These are phyloP conservation scores for Eucalyptus paniculata DNA, from an alignment of 345 rosid genomes.

Conservation along the genomic window DNA sequence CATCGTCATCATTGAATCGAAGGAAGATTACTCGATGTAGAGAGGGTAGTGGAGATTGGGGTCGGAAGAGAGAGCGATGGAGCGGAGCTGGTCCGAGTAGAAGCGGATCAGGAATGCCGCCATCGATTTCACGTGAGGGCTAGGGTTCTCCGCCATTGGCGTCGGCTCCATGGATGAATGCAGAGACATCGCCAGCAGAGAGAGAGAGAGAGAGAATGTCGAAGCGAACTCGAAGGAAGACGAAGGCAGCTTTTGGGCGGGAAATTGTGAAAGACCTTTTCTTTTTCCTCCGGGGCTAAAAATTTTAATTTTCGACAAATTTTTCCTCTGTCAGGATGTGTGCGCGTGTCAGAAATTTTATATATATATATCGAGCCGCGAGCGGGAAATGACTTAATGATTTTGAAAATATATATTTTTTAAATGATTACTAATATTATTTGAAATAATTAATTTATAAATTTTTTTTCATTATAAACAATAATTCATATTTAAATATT, in stretches of 20 bases:
- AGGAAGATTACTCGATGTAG: conserved; percentile 33
- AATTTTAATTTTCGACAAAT: too few relatives aligned
- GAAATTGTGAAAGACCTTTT: background rate
- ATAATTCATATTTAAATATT: background rate
- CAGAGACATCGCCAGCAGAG: background rate
- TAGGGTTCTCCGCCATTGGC: conserved; percentile 2
- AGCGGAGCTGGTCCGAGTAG: conserved; percentile 52
- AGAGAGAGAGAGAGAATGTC: background rate
- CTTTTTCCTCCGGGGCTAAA: background rate
- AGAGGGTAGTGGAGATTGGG: conserved; percentile 80
- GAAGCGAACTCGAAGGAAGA: background rate
- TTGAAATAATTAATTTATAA: background rate
- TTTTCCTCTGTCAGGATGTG: background rate
- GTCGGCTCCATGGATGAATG: background rate
- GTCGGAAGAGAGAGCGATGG: conserved; percentile 54
- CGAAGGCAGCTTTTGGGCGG: background rate
- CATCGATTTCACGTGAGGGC: conserved; percentile 18
- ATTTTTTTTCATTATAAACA: background rate
- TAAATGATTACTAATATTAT: too few relatives aligned
- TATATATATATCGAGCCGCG: too few relatives aligned
- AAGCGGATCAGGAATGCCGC: conserved; percentile 46
- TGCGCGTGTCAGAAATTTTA: too few relatives aligned
- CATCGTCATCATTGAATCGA: background rate
- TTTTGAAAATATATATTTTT: too few relatives aligned
- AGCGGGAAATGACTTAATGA: too few relatives aligned